Evolutionary conservation across 352 stramenopile species (phyloP).

Genomic region (Vaucheria bursata): DNA sequence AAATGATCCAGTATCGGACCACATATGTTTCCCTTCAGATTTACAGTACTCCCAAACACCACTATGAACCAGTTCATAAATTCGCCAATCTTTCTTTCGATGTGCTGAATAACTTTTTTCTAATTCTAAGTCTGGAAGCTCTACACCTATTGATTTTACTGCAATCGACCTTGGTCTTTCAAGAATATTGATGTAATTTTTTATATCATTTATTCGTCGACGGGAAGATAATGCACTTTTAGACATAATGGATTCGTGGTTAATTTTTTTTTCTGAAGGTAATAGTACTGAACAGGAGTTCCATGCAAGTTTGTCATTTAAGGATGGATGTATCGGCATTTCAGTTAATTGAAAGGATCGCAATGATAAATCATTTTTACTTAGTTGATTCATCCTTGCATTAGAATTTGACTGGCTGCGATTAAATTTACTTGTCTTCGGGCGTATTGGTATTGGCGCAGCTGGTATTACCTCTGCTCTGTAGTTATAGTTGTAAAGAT

Average conservation of each 20-base stretch:
- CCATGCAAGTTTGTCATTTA: neutral
- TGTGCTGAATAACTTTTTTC: neutral
- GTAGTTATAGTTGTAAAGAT: neutral
- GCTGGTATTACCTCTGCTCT: neutral
- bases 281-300: neutral
- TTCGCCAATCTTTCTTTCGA: slow-evolving; percentile 2
- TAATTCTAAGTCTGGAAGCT: no score
- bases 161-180: neutral
- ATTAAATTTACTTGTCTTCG: neutral
- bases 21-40: slow-evolving; percentile 29
- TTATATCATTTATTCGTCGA: no score
- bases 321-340: neutral
- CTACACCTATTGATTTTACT: neutral
- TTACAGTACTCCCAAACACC: slow-evolving; percentile 29
- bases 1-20: slow-evolving; percentile 38
- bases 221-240: neutral
- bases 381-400: no score
- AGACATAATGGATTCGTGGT: neutral
- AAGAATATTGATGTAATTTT: neutral
- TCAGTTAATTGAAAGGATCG: neutral
- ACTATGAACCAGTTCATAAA: no score
- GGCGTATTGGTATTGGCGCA: neutral
- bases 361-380: no score
- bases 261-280: neutral
- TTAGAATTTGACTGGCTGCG: neutral